These are phyloP conservation scores for sunflower (Helianthus annuus) DNA, from an alignment of 129 eudicot species.

Conservation along the genomic window HanXRQr2.0-SUNRISE NC_035439.2:74159653-74160152, in stretches of 20 bases:
- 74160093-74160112: constrained; percentile 15
- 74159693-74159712: constrained; percentile 10
- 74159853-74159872: not conserved
- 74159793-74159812: constrained; percentile 7
- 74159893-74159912: not conserved
- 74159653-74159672: constrained; percentile 8
- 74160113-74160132: not conserved
- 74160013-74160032: not conserved
- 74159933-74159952: not conserved
- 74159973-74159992: not conserved
- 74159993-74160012: not conserved
- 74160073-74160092: not conserved
- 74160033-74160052: not conserved
- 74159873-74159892: not conserved
- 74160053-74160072: not conserved
- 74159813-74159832: not conserved
- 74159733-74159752: constrained; percentile 91
- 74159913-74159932: not conserved
- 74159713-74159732: constrained; percentile 53
- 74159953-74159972: not conserved
- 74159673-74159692: constrained; percentile 19
- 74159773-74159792: constrained; percentile 20
- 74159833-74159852: not conserved
- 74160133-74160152: not conserved
- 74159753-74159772: constrained; percentile 81